phyloP scores from a whole-genome alignment of 2,329 filamentous ascomycete species.

The Claviceps purpurea region DNA sequence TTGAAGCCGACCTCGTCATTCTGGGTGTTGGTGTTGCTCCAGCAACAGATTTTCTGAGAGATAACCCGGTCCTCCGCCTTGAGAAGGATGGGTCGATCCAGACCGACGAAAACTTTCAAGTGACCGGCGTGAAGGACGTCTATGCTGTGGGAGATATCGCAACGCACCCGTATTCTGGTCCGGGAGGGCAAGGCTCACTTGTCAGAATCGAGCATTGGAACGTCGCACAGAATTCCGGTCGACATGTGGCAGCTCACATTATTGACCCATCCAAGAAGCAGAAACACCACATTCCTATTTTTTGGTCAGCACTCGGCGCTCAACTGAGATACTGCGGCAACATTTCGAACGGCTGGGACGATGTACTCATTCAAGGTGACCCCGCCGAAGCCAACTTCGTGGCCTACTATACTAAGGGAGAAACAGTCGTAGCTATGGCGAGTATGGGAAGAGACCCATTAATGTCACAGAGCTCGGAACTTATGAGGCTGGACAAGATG shows the following conservation, averaged over 20 bases:
- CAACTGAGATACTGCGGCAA: conserved; percentile 93
- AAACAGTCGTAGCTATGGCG: conserved; percentile 78
- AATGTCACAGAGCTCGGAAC: conserved; percentile 67
- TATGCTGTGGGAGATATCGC: conserved; percentile 94
- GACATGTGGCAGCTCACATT: conserved; percentile 67
- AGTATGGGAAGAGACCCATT: conserved; percentile 84
- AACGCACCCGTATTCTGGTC: conserved; percentile 85
- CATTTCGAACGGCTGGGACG: conserved; percentile 69
- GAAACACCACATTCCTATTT: conserved; percentile 77
- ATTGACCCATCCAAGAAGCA: conserved; percentile 44
- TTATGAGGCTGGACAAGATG: conserved; percentile 78
- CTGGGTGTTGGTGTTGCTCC: conserved; percentile 82
- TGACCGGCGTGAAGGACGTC: conserved; percentile 65
- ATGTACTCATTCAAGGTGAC: conserved; percentile 66
- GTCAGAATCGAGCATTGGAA: conserved; percentile 97
- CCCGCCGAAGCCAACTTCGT: conserved; percentile 69
- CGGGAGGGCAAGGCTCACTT: conserved; percentile 59
- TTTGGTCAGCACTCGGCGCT: conserved; percentile 86
- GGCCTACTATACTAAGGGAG: conserved; percentile 78
- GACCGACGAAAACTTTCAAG: conserved; percentile 67
- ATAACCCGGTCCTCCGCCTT: conserved; percentile 56
- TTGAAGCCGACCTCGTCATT: conserved; percentile 82
- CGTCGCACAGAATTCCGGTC: conserved; percentile 86
- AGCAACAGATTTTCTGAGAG: conserved; percentile 67
- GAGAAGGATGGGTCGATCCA: conserved; percentile 75